phyloP scores from a whole-genome alignment of 495 filamentous ascomycete genomes.

The Umbilicaria muhlenbergii region DNA sequence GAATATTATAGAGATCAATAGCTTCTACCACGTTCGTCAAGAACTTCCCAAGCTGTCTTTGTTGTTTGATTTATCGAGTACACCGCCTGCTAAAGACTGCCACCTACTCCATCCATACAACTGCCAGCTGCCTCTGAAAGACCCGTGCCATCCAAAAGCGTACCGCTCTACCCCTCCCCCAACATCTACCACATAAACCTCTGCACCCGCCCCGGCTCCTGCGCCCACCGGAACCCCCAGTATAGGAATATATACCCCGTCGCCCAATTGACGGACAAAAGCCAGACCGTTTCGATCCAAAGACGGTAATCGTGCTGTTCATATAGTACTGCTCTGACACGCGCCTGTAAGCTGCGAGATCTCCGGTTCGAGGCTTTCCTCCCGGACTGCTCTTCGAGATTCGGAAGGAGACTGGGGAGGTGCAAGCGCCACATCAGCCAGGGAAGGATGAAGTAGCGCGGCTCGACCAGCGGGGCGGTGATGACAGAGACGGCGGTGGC shows the following conservation, averaged over 20 bases:
- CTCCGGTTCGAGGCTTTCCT: slow-evolving; percentile 5
- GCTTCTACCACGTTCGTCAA: too few species aligned
- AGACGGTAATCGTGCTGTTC: slow-evolving; percentile 25
- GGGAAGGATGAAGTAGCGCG: slow-evolving; percentile 84
- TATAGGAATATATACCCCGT: slow-evolving; percentile 74
- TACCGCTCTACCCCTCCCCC: too few species aligned
- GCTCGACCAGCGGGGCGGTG: slow-evolving; percentile 84
- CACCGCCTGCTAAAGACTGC: too few species aligned
- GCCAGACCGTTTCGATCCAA: slow-evolving; percentile 66
- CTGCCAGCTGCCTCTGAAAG: too few species aligned
- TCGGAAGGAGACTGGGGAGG: slow-evolving; percentile 35
- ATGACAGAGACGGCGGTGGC: slow-evolving; percentile 62
- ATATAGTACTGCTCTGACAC: slow-evolving; percentile 3
- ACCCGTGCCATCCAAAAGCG: too few species aligned
- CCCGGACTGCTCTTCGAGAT: slow-evolving; percentile 10
- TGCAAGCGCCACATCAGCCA: slow-evolving; percentile 91
- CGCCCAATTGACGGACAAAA: slow-evolving; percentile 49
- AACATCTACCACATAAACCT: slow-evolving; percentile 73
- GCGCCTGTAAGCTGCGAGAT: background rate
- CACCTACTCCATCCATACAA: too few species aligned
- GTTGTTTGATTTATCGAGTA: too few species aligned
- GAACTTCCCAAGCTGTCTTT: too few species aligned
- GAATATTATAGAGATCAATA: too few species aligned
- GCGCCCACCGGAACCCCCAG: slow-evolving; percentile 64
- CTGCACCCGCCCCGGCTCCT: slow-evolving; percentile 67